Base-by-base conservation (phyloP, 176 grass and related monocot genomes). In the Oropetium thomaeum region DNA sequence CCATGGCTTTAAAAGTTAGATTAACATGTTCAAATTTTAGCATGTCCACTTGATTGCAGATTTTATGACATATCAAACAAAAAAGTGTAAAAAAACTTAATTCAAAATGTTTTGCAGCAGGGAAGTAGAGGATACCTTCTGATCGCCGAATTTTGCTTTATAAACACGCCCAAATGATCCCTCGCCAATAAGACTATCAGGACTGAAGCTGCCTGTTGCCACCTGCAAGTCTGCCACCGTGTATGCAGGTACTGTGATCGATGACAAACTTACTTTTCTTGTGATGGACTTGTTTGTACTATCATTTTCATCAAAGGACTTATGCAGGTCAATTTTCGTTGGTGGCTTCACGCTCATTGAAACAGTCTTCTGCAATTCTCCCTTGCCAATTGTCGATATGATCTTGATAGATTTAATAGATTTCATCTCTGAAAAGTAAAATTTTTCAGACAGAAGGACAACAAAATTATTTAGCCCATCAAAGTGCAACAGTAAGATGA, bases 181-280 rank as follows among this genome's bases (percentile, higher is more conserved):
- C 73, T 95, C 96, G 25, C 91, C 92, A 20, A 98, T 76, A 78
- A 98, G 80, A 79, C 89, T 92, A 42, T 94, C 91, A 83, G 84
- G 68, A 69, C 82, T 88, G 75, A 98, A 98, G 81, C 89, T 95
- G 72, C 87, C 82, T 14, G 91, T 98, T 59, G 96, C 96, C 65
- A 98, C 67, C 78, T 98, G 91, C 54, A 98, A 59, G 76, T 98
- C 96, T 63, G 96, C 89, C 70, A 98, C 89, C 45, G 96, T 92
- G 77, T 98, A 98, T 63, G 61, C 79, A 42, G 79, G 83, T 81
- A 75, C 79, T 79, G 62, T 86, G 68, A 98, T 93, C 64, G 91
- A 81, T 81, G 81, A 76, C 45, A 82, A 75, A 69, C 74, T 88
- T 68, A 76, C 79, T 76, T 90, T 94, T 76, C 88, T 92, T 78